Percentiles rank a stretch among this genome's conserved stretches.
phyloP scores from a whole-genome alignment of 2,329 filamentous ascomycete genomes.

The Lecanicillium sp. region DNA sequence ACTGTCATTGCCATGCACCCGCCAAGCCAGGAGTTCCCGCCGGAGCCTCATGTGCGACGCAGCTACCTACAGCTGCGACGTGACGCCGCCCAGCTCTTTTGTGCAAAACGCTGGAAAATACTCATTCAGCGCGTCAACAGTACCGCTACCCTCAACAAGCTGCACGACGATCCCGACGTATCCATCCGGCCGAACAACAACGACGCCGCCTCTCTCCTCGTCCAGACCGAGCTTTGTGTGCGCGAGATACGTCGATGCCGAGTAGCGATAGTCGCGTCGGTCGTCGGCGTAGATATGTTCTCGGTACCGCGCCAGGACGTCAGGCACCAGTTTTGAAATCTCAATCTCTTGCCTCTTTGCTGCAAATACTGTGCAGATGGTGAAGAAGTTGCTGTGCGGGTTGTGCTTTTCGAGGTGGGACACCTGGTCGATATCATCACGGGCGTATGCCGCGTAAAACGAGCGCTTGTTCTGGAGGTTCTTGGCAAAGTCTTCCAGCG shows the following conservation, averaged over 20 bases:
- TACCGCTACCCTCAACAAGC: conserved; percentile 68
- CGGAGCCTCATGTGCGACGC: too few relatives aligned
- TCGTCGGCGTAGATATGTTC: conserved; percentile 86
- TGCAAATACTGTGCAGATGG: conserved; percentile 69
- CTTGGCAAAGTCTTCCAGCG: conserved; percentile 62
- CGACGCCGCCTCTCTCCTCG: conserved; percentile 65
- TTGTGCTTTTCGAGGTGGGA: conserved; percentile 76
- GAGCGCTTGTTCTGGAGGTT: conserved; percentile 58
- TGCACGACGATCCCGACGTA: conserved; percentile 73
- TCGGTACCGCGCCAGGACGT: conserved; percentile 63
- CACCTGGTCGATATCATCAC: conserved; percentile 53
- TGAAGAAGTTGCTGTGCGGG: conserved; percentile 78
- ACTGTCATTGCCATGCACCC: too few relatives aligned
- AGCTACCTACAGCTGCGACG: conserved; percentile 17
- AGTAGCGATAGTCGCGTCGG: conserved; percentile 62
- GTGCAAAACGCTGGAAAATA: conserved; percentile 72
- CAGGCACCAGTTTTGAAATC: conserved; percentile 63
- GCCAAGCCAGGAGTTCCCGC: too few relatives aligned
- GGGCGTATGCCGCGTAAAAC: conserved; percentile 62
- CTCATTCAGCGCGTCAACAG: conserved; percentile 71
- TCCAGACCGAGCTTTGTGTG: conserved; percentile 83
- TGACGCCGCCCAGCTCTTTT: conserved; percentile 41
- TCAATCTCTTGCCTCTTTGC: conserved; percentile 61
- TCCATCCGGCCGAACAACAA: conserved; percentile 80
- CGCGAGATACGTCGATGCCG: conserved; percentile 62